Base-by-base conservation (phyloP, 208 protist genomes). In the Cochliopodium minus region DNA sequence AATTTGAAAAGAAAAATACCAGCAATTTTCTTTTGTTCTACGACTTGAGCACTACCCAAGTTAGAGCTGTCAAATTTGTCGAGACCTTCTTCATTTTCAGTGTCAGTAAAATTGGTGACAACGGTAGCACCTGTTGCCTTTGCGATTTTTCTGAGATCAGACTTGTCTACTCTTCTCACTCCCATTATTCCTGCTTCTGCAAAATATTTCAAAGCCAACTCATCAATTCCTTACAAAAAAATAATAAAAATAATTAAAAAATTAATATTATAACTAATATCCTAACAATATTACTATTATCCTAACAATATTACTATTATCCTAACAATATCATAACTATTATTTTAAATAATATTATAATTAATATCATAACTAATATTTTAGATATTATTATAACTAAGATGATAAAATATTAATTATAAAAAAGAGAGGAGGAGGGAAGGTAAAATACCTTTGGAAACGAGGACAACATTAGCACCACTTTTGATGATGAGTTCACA, bases 381-480 rank as follows among this genome's bases (percentile, higher is more conserved):
- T n/a, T n/a, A n/a, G n/a, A n/a, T n/a, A n/a, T n/a, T n/a, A n/a
- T n/a, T n/a, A n/a, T n/a, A n/a, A n/a, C n/a, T n/a, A 58, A n/a
- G 26, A n/a, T 45, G n/a, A n/a, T 49, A 0, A 61, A 28, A 25
- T 15, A 33, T 28, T 38, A 59, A 0, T 66, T 22, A 30, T 17
- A 52, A 52, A n/a, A 15, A n/a, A n/a, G 15, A 52, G 36, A 15
- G 17, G 36, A n/a, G 36, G 15, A n/a, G 17, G 36, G 15, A 15
- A n/a, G 62, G 33, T 69, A 52, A 23, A n/a, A n/a, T n/a, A 58
- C 83, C 84, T 84, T 94, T 96, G 4, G 96, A 94, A n/a, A 92
- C 97, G 39, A 99, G 76, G 47, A 99, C 87, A 17, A 98, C 94
- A 67, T 98, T 99, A 20, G 92, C 93, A 42, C 94, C 95, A 4